phyloP scores from a whole-genome alignment of 805 yeast species.

The Ascoidea asiatica region DNA sequence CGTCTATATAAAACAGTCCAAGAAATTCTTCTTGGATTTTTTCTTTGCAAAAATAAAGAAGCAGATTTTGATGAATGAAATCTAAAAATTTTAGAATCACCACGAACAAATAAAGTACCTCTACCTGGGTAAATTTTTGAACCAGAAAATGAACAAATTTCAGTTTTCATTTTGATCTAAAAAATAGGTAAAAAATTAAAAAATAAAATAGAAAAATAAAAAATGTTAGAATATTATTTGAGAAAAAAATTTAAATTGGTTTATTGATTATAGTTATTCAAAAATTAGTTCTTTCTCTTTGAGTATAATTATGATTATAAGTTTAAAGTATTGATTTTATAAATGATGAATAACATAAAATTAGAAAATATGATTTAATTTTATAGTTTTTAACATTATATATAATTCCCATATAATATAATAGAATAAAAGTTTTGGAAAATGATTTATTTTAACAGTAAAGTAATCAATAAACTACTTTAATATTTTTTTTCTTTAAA shows the following conservation, averaged over 20 bases:
- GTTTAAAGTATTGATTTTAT: no score
- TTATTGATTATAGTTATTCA: no score
- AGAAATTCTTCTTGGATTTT: slow-evolving; percentile 99
- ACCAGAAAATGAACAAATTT: slow-evolving; percentile 99
- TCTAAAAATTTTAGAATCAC: slow-evolving; percentile 99
- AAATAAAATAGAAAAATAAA: not conserved
- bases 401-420: no score
- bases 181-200: not conserved
- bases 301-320: no score
- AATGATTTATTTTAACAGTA: no score
- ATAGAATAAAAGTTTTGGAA: no score
- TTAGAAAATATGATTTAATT: no score
- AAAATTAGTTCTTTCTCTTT: no score
- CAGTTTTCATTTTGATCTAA: slow-evolving; percentile 77
- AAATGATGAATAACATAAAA: no score
- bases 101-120: slow-evolving; percentile 98
- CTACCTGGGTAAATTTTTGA: slow-evolving; percentile 99
- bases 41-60: slow-evolving; percentile 97
- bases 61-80: slow-evolving; percentile 96
- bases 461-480: no score
- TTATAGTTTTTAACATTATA: no score
- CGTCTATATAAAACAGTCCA: slow-evolving; percentile 99
- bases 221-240: not conserved
- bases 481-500: no score
- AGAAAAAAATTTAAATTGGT: not conserved